Base-by-base conservation (phyloP, 345 rosid species). In the Cochlearia excelsa region DNA sequence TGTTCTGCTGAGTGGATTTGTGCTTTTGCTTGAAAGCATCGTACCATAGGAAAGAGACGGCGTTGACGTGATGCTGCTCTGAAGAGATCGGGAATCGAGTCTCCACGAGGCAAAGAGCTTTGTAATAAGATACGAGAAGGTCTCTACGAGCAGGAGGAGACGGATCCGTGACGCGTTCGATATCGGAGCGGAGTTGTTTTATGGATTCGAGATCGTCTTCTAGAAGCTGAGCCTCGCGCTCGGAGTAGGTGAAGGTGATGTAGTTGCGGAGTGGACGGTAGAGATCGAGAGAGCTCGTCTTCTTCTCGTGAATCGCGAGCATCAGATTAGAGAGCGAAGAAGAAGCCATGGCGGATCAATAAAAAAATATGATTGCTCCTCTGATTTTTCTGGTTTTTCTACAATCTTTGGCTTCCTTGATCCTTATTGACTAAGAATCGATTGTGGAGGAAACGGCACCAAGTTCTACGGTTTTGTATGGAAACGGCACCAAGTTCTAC, bases 61-160 rank as follows among this genome's bases (percentile, higher is more conserved):
- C 61, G 74, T 87, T 85, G 69, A 89, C 75, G 82, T 87, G 95
- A 67, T 89, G 88, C 46, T 60, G 59, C 43, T 89, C 95, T 2
- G 99, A 79, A 53, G 99, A 87, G 68, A 93, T 93, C 0, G 99
- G 99, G 77, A 93, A 93, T 30, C 97, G 95, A 0, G 95, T 93
- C 78, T 93, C 99, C 53, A 89, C 72, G 16, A 85, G 78, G 72
- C 83, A 89, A 7, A 93, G 94, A 60, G 84, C 79, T 64, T 80
- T 85, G 77, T 68, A 93, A 73, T 89, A 89, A 7, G 77, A 76
- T 27, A 74, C 76, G 54, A 93, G 81, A 43, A 89, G 78, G 73
- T 93, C 99, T 38, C 97, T 82, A 46, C 97, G 88, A 23, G 85
- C 61, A 3, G 86, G 1, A 3, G 85, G 95, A 53, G 92, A 81